These are phyloP conservation scores for Zymoseptoria pseudotritici DNA, from an alignment of 2,329 filamentous ascomycete genomes.

Conservation along the genomic window DNA sequence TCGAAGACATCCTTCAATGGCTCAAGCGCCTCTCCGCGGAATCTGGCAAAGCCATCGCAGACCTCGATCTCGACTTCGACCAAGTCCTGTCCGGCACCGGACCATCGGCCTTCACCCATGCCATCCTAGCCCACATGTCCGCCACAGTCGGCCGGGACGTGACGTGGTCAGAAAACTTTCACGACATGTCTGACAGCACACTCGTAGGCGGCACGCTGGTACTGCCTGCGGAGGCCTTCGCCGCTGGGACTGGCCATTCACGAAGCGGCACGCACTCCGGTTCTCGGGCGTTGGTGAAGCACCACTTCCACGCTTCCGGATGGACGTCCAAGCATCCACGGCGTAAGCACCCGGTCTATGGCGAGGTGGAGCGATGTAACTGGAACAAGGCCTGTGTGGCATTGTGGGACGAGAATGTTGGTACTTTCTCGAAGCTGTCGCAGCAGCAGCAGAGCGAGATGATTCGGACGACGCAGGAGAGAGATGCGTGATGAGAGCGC, in stretches of 20 bases:
- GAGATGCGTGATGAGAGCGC: not conserved
- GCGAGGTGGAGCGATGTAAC: slow-evolving; percentile 62
- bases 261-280: slow-evolving; percentile 63
- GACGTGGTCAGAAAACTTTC: slow-evolving; percentile 54
- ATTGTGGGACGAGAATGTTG: slow-evolving; percentile 58
- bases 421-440: slow-evolving; percentile 50
- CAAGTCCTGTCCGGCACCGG: slow-evolving; percentile 65
- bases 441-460: slow-evolving; percentile 49
- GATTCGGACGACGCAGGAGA: slow-evolving; percentile 1
- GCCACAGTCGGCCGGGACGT: slow-evolving; percentile 38
- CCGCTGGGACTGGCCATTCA: slow-evolving; percentile 64
- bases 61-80: slow-evolving; percentile 60
- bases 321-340: slow-evolving; percentile 61
- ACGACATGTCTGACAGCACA: slow-evolving; percentile 57
- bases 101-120: slow-evolving; percentile 60
- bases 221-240: slow-evolving; percentile 63
- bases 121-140: slow-evolving; percentile 58
- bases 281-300: slow-evolving; percentile 58
- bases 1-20: slow-evolving; percentile 62
- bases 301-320: slow-evolving; percentile 66
- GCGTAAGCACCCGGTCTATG: slow-evolving; percentile 59
- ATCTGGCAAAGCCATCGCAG: slow-evolving; percentile 51
- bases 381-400: slow-evolving; percentile 58
- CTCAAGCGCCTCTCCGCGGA: slow-evolving; percentile 50
- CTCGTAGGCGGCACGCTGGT: slow-evolving; percentile 58